Conservation (phyloP, 139 green algal genomes). For the Pseudopediastrum boryanum region DNA sequence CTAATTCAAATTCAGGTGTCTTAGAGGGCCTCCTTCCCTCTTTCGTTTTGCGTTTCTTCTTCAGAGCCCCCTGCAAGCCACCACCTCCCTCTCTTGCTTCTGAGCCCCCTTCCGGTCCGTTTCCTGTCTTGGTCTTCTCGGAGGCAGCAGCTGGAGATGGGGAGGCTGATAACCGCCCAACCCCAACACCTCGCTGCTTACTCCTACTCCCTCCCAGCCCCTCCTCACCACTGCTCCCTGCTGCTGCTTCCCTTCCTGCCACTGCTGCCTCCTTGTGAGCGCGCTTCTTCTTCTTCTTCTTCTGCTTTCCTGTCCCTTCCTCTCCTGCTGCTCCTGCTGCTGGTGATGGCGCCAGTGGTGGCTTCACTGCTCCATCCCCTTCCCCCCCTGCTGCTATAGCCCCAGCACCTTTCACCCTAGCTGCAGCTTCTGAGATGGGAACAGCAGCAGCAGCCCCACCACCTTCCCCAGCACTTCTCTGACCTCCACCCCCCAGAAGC, state of each 20-base stretch:
- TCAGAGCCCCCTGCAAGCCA: neutral
- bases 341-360: neutral
- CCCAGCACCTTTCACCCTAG: neutral
- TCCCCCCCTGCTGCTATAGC: neutral
- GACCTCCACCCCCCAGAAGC: neutral
- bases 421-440: neutral
- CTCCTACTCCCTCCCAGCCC: neutral
- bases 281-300: neutral
- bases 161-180: neutral
- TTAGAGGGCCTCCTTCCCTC: too few relatives aligned
- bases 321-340: neutral
- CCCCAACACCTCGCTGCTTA: neutral
- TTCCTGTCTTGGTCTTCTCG: too few relatives aligned
- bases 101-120: too few relatives aligned
- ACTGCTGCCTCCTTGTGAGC: neutral
- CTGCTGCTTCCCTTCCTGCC: neutral
- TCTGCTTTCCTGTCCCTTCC: neutral
- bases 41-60: too few relatives aligned
- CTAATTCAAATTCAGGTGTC: too few relatives aligned
- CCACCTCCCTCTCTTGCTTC: constrained; percentile 7
- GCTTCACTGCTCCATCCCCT: neutral
- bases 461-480: neutral
- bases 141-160: constrained; percentile 8
- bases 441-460: neutral
- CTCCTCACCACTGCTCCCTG: neutral